Base-by-base conservation (phyloP, 179 eudicot genomes). In the Spinacia oleracea region DNA sequence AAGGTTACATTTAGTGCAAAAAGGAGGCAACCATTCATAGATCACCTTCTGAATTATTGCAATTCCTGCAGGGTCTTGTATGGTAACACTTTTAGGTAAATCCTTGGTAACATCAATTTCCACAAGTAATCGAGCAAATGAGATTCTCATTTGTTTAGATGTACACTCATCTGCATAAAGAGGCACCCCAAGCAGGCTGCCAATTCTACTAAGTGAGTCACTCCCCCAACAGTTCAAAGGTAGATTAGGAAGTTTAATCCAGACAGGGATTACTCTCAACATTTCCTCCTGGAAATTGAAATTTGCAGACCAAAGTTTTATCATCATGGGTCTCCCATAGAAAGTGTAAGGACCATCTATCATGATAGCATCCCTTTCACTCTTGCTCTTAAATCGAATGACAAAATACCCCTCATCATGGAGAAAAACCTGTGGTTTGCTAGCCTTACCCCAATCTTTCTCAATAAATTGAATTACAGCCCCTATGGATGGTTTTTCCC, bases 21-120 rank as follows among this genome's bases (percentile, higher is more conserved):
- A 35, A 1, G 40, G 40, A 1, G 40, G 40, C 2, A 35, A 35
- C 40, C 40, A 35, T 1, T 51, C 56, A 51, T 0, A 51, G 4
- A 12, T 5, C 0, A 51, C 56, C 53, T 16, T 51, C 18, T 51
- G 18, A 1, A 12, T 4, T 0, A 11, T 1, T 0, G 0, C 18
- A 0, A 4, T 51, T 1, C 53, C 53, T 9, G 14, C 0, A 5
- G 1, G 5, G 16, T 51, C 56, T 12, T 51, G 20, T 0, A 51
- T 1, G 0, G 1, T 0, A 0, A 51, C 2, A 0, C 0, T 1
- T 1, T 51, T 14, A 12, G 56, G 2, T 0, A 51, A 4, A 0
- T 14, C 18, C 5, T 12, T 51, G 4, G 18, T 11, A 12, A 51
- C 56, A 51, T 51, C 56, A 14, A 51, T 21, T 12, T 51, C 56